Evolutionary conservation across 352 stramenopile genomes (phyloP), one percentile per base, ranked within the genome.

Genomic region (Phytophthora nicotianae): DNA sequence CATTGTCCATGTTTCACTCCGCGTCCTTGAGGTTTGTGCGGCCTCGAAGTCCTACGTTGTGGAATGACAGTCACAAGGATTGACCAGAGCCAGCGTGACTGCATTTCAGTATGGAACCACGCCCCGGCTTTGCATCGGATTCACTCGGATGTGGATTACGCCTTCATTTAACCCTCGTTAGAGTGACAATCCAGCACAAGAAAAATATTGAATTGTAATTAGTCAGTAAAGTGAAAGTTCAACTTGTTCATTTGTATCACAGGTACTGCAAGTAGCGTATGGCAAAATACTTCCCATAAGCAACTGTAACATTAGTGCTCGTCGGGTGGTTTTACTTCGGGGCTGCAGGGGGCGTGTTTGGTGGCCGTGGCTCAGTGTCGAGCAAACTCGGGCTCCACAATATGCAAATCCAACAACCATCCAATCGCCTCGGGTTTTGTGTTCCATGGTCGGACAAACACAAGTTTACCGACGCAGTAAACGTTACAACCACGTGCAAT

Each of bases 81-180:
- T n/a, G 10, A 17, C 13, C 32, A 54, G 35, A 38, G n/a, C 37
- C 48, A 35, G 29, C 49, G 11, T 45, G 17, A 62, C 46, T 62
- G 59, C 33, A 7, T 40, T 50, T 62, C 50, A 62, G 50, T 67
- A 67, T 62, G 29, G 37, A 13, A 43, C 2, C 4, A 0, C 13
- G 33, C 24, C 16, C 13, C 45, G 35, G 24, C 27, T 51, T 41
- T 51, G 42, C 42, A 23, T 17, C 43, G 17, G 42, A 45, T 53
- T 53, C 53, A 61, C 42, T 19, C 19, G 20, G 53, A 61, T 61
- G 19, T 16, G 53, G 54, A 62, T 62, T 54, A 62, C 43, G 54
- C 42, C 50, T 57, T 26, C 50, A 29, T 13, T 37, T 56, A 56
- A 57, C 19, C 53, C 53, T 37, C 29, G 29, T 2, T 11, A 53